Evolutionary conservation across 768 basidiomycete species (phyloP).

Genomic region (Fistulinella prunicolor): DNA sequence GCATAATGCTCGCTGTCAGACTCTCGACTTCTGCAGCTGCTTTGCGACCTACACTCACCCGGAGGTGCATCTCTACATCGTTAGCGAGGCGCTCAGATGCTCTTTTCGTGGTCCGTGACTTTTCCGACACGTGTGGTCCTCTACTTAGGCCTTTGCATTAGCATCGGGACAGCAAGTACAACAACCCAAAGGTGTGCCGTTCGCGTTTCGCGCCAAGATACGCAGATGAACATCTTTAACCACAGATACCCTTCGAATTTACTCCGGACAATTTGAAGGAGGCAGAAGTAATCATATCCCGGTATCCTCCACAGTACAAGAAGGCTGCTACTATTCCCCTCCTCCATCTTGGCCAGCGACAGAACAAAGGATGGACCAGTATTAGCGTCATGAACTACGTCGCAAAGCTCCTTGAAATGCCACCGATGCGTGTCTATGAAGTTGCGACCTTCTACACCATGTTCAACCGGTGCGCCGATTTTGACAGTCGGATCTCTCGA

Average conservation of each 20-base stretch:
- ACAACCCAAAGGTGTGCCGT: slow-evolving; percentile 77
- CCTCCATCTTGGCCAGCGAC: slow-evolving; percentile 92
- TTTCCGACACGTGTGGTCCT: slow-evolving; percentile 8
- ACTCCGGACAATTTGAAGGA: slow-evolving; percentile 75
- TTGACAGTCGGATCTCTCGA: neutral
- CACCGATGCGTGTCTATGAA: slow-evolving; percentile 98
- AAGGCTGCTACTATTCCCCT: slow-evolving; percentile 98
- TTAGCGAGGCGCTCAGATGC: slow-evolving; percentile 66
- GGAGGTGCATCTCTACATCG: slow-evolving; percentile 38
- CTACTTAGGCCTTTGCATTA: slow-evolving; percentile 33
- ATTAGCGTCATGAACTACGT: slow-evolving; percentile 99
- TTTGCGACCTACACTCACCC: slow-evolving; percentile 16
- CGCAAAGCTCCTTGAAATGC: slow-evolving; percentile 89
- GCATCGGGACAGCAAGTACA: slow-evolving; percentile 95
- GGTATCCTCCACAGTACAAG: slow-evolving; percentile 97
- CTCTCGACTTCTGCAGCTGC: slow-evolving; percentile 9
- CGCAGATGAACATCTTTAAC: neutral
- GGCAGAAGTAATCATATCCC: slow-evolving; percentile 85
- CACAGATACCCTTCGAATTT: slow-evolving; percentile 89
- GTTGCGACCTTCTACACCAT: slow-evolving; percentile 99
- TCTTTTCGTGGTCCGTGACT: slow-evolving; percentile 73
- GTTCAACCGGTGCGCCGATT: slow-evolving; percentile 86
- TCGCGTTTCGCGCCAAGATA: neutral
- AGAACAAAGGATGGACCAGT: slow-evolving; percentile 98
- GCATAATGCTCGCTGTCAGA: slow-evolving; percentile 23